Base-by-base conservation (phyloP, 345 rosid genomes). In the Lepidium aucheri region DNA sequence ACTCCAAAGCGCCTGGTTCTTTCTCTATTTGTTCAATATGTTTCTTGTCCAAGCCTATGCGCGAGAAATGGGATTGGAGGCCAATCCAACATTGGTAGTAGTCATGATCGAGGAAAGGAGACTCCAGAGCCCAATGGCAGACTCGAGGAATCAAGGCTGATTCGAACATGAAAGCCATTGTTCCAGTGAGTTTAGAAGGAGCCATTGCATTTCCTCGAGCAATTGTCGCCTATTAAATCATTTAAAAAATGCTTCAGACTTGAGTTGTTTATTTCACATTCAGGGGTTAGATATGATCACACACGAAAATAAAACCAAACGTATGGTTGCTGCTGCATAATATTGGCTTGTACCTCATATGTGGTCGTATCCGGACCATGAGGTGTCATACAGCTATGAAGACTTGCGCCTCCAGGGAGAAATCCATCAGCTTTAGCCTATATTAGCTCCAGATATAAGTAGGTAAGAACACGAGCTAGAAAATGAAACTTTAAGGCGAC, bases 391-490 rank as follows among this genome's bases (percentile, higher is more conserved):
- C 96, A 93, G 68, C 89, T 90, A 65, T 93, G 97, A 70, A 93
- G 97, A 69, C 97, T 93, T 35, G 96, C 90, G 34, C 96, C 95
- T 4, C 97, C 97, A 0, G 98, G 97, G 60, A 90, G 81, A 74
- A 94, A 90, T 10, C 97, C 98, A 30, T 90, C 99, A 51, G 90
- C 95, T 81, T 94, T 94, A 67, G 99, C 97, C 98, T 93, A 77
- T 30, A 7, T 47, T 28, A 72, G 60, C 20, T 55, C 32, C 34
- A 60, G 44, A 17, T 33, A 10, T 53, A 9, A 43, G 35, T 10
- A 58, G 30, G 42, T 6, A 39, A 41, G 12, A 51, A 17, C 41
- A 40, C 52, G 50, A 41, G 46, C 28, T n/a, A 44, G 41, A 28
- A 28, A 28, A 28, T 28, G 32, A 28, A 6, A 28, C 7, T 28